Conservation (phyloP, 164 flowering plant species). For the Liriodendron chinense region DNA sequence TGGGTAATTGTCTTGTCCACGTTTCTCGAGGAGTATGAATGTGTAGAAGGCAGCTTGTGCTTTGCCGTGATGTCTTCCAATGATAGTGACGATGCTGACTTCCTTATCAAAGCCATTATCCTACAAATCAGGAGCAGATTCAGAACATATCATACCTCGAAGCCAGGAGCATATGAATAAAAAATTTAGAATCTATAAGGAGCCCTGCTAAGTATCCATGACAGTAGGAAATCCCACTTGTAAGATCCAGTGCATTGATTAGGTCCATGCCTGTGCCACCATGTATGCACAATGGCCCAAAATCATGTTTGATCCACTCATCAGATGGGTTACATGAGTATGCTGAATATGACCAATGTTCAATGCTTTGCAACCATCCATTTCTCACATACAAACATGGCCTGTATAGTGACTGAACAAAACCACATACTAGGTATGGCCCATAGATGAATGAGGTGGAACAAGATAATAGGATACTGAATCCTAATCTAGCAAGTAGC, state of each 20-base stretch:
- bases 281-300: neutral
- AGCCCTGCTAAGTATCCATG: neutral
- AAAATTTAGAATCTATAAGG: neutral
- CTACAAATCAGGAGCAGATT: conserved; percentile 35
- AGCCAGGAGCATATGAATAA: neutral
- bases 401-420: neutral
- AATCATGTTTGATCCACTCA: neutral
- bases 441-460: neutral
- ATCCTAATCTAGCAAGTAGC: neutral
- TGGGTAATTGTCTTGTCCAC: conserved; percentile 54
- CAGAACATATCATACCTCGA: neutral
- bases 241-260: neutral
- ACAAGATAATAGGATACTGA: neutral
- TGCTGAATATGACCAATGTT: neutral
- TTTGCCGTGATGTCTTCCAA: conserved; percentile 43
- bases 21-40: conserved; percentile 31
- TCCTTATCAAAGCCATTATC: conserved; percentile 44
- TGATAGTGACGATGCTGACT: conserved; percentile 38
- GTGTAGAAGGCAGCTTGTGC: conserved; percentile 49
- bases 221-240: neutral
- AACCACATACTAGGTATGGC: neutral
- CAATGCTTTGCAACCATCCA: neutral
- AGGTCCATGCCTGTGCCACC: neutral
- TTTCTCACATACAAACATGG: neutral
- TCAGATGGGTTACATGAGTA: neutral